Base-by-base conservation (phyloP, 345 rosid genomes). In the Pistacia vera region DNA sequence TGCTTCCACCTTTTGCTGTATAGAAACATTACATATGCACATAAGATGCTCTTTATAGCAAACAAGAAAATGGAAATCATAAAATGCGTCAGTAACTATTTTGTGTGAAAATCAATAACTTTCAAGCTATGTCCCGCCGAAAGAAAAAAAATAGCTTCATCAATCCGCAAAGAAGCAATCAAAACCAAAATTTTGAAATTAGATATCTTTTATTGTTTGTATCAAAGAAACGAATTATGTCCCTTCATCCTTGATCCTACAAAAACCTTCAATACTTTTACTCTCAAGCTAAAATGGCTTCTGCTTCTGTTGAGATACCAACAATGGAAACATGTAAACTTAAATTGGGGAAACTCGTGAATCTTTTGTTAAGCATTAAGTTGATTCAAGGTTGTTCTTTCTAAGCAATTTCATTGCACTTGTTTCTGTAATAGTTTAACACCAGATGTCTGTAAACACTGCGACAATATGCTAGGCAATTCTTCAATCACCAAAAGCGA, bases 1-100 rank as follows among this genome's bases (percentile, higher is more conserved):
- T 92, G 90, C 90, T 93, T 95, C 98, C 92, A 93, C 30, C 76
- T 93, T 88, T 90, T 87, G 84, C 97, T 93, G 94, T 68, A 84
- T 75, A 82, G 9, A 52, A 5, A 36, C 60, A 75, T n/a, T 25
- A 48, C 14, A 22, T 0, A 30, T 48, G n/a, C 20, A 33, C 33
- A 20, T 11, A 12, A 25, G 12, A 51, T 10, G 12, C 14, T 55
- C 14, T 70, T 54, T 54, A 55, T 28, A 55, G 55, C 25, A 70
- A 30, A 5, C 0, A 18, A 0, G 25, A 54, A 55, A 70, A 35
- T 56, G 73, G 18, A 30, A 52, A 16, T 56, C 52, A n/a, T 35
- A 8, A 12, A 35, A 36, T 54, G 49, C 48, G 4, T 25, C 36
- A 16, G 46, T 5, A 17, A 35, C 9, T 63, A 22, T 59, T 5